Base-by-base conservation (phyloP, 768 basidiomycete species). In the Sutorius australiensis region DNA sequence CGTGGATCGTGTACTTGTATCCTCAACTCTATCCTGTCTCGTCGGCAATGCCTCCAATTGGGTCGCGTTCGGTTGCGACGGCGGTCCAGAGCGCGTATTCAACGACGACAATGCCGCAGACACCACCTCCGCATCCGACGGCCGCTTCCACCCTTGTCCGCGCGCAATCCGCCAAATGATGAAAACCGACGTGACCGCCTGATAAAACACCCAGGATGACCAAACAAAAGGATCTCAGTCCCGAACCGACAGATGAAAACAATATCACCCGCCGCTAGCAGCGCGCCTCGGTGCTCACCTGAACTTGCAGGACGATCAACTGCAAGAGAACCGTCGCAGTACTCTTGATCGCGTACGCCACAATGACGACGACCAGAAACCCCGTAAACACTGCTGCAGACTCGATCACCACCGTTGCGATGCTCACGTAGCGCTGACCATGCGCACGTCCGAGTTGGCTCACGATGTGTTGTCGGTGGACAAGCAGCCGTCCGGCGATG, bases 381-480 rank as follows among this genome's bases (percentile, higher is more conserved):
- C 72, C 58, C 2, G 75, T 74, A 52, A 77, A 78, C 6, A 78
- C 60, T 3, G 76, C 73, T 0, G 78, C 78, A 3, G 72, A 75
- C 55, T 79, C 77, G 46, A 79, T 56, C 27, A 79, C 48, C 30
- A 78, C 70, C 1, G 73, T 61, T 1, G 61, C 62, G 34, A 76
- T 53, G 6, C 72, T 74, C 24, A 72, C 53, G 58, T 77, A 78
- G 34, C 73, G 64, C 13, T 39, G 61, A 3, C 66, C 74, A 33
- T 75, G 60, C 0, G 69, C 72, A 5, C 59, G 57, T 3, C 72
- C 68, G n/a, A 78, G 66, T 5, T 57, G 61, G 12, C 56, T 45
- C 19, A 69, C 37, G 36, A 72, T 2, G 5, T n/a, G 21, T 11
- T n/a, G 33, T 12, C 71, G 67, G 24, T 59, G 42, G 34, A 48